Conservation (phyloP, 768 basidiomycete genomes). For the Postia placenta region DNA sequence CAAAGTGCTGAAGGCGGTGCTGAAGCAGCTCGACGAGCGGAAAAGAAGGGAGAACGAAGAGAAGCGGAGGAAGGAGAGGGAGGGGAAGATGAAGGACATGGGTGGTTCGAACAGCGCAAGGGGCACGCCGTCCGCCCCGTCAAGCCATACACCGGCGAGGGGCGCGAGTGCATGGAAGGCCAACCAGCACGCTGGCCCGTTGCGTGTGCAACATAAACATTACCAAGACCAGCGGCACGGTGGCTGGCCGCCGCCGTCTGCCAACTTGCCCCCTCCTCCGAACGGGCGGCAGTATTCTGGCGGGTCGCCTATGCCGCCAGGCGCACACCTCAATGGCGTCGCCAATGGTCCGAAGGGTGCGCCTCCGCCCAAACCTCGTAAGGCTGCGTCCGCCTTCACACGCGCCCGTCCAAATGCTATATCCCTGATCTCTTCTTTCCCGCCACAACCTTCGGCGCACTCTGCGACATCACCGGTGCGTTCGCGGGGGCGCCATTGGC, state of each 20-base stretch:
- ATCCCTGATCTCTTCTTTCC: conserved; percentile 9
- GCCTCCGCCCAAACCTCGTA: conserved; percentile 20
- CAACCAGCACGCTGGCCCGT: neutral
- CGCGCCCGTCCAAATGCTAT: conserved; percentile 15
- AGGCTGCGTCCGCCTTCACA: conserved; percentile 10
- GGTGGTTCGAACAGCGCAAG: conserved; percentile 12
- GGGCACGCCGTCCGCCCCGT: conserved; percentile 10
- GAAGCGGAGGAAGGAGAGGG: conserved; percentile 39
- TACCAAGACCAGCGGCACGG: too few species aligned
- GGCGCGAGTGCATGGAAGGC: conserved; percentile 13
- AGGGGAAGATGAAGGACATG: conserved; percentile 21
- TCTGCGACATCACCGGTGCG: conserved; percentile 31
- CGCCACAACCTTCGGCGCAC: conserved; percentile 14
- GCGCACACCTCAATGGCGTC: conserved; percentile 10
- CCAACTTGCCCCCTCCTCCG: neutral
- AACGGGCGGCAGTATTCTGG: neutral
- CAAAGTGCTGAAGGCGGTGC: conserved; percentile 51
- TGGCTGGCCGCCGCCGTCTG: neutral
- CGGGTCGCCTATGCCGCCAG: conserved; percentile 11
- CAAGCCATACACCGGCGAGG: conserved; percentile 12
- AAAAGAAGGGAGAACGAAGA: conserved; percentile 41
- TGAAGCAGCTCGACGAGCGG: conserved; percentile 55
- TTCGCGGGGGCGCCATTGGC: conserved; percentile 19
- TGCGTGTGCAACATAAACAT: conserved; percentile 2
- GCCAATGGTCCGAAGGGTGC: neutral